Evolutionary conservation across 306 rosid species (phyloP).

Genomic region (Glycyrrhiza uralensis): DNA sequence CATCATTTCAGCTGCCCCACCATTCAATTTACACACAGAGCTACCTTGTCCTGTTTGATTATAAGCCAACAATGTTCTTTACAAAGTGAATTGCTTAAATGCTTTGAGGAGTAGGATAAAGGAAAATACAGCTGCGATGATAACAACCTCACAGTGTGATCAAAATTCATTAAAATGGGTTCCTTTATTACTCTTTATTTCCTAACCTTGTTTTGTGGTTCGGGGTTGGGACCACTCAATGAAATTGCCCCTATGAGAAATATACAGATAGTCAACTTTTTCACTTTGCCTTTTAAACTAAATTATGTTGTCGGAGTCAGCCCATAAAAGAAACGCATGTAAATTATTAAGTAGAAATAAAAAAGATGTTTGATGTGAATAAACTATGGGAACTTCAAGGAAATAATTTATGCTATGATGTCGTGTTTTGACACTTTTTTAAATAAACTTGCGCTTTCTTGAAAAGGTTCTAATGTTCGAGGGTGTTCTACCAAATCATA

Average conservation of each 20-base stretch:
- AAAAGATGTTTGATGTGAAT: neutral
- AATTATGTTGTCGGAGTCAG: neutral
- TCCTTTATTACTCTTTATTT: slow-evolving; percentile 4
- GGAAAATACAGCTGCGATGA: neutral
- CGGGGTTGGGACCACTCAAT: neutral
- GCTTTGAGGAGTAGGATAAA: slow-evolving; percentile 13
- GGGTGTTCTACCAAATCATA: slow-evolving; percentile 2
- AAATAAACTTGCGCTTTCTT: neutral
- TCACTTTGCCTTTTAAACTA: neutral
- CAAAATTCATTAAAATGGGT: neutral
- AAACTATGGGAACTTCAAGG: neutral
- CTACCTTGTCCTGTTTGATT: slow-evolving; percentile 12
- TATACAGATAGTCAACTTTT: neutral
- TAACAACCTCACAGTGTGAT: neutral
- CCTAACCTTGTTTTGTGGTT: neutral
- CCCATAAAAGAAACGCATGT: neutral
- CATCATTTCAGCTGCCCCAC: slow-evolving; percentile 9
- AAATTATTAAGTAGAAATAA: neutral
- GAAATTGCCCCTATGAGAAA: neutral
- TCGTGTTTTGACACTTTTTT: neutral
- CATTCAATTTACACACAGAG: neutral
- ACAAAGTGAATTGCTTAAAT: neutral
- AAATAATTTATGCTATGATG: neutral
- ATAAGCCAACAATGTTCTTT: neutral
- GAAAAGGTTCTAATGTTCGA: slow-evolving; percentile 10